Percentiles rank a stretch among this genome's conserved stretches.
Conservation (phyloP, 345 rosid species). For the Theobroma cacao region DNA sequence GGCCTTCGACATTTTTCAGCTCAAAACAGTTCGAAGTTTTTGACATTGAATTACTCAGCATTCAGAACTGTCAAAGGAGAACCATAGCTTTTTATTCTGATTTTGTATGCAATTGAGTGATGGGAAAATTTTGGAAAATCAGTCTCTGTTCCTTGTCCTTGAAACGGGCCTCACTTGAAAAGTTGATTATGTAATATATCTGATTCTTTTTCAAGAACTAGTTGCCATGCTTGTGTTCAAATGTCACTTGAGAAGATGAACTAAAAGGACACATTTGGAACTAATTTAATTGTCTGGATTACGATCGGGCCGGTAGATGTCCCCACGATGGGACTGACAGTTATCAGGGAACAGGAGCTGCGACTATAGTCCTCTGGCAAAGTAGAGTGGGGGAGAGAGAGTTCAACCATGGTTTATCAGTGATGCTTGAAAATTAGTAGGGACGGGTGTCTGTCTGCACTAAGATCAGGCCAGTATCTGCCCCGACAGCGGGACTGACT, state of each 20-base stretch:
- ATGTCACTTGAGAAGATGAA: not conserved
- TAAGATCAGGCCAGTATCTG: no score
- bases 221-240: not conserved
- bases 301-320: not conserved
- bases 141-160: not conserved
- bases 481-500: no score
- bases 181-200: not conserved
- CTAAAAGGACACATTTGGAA: not conserved
- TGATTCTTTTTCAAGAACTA: not conserved
- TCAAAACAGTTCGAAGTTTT: slow-evolving; percentile 92
- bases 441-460: no score
- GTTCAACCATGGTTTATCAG: no score
- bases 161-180: not conserved
- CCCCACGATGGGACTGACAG: no score
- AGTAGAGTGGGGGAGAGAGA: no score
- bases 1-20: slow-evolving; percentile 97
- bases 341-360: no score
- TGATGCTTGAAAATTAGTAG: no score
- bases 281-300: not conserved
- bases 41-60: slow-evolving; percentile 73
- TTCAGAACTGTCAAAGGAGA: slow-evolving; percentile 79
- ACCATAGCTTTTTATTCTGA: slow-evolving; percentile 94
- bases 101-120: slow-evolving; percentile 71
- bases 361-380: no score
- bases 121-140: not conserved